Base-by-base conservation (phyloP, 768 basidiomycete genomes). In the Epithele typhae region DNA sequence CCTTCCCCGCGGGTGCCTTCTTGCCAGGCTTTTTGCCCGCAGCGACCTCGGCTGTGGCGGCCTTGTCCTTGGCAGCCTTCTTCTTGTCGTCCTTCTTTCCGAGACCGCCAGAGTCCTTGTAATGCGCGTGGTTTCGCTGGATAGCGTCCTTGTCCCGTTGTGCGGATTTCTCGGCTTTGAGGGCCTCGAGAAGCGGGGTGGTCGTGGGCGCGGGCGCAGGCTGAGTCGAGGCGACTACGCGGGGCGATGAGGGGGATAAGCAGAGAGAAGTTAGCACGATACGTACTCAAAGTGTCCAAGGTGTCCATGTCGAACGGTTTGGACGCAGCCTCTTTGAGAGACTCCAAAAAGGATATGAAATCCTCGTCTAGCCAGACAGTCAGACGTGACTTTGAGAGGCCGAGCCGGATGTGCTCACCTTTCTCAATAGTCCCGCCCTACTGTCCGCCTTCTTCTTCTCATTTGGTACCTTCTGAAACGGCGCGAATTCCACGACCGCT, bases 401-500 rank as follows among this genome's bases (percentile, higher is more conserved):
- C 18, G 37, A 51, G 25, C 25, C 7, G 15, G 39, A 27, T 30
- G 12, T 14, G n/a, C 70, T 21, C 45, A 86, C 93, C 93, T 68
- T 88, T 82, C 55, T 94, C 92, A 45, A 99, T 95, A 0, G 93
- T 95, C 79, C 90, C 55, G 83, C 84, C 19, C 92, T 73, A 27
- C 76, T 77, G 58, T 99, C 95, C 0, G 64, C 62, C 67, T 95
- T 97, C 67, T 82, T 82, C 65, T 86, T 81, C 50, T 76, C 74
- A 0, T 76, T 60, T 0, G 93, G 90, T 10, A 86, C 66, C 60
- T 92, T 96, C 64, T 92, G 93, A 53, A 86, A 90, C 4, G 93
- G 92, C 0, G 96, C 88, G 59, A 88, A 97, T 65, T 99, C 95
- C 6, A 99, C 92, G 4, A 96, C 73, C 1, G 90, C 93, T 40